phyloP scores from a whole-genome alignment of 2,329 filamentous ascomycete species.

The Mycosphaerella arachidis region DNA sequence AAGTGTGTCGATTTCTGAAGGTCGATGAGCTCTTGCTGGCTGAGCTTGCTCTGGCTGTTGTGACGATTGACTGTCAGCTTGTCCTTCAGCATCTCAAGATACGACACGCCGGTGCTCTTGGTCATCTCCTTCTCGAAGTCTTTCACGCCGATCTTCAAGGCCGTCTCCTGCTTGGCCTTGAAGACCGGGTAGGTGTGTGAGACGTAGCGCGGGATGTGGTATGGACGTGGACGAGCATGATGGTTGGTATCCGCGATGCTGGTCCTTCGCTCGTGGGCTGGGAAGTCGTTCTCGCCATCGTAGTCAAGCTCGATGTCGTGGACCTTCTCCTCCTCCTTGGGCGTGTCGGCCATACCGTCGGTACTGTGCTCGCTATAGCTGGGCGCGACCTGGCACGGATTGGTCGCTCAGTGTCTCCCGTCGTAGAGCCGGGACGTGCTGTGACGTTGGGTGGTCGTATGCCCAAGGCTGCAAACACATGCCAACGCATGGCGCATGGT shows the following conservation, averaged over 20 bases:
- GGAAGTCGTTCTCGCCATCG: background rate
- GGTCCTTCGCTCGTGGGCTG: constrained; percentile 5
- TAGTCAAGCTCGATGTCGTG: constrained; percentile 24
- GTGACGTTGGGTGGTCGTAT: background rate
- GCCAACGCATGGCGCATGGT: background rate
- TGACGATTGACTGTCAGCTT: constrained; percentile 31
- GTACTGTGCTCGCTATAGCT: background rate
- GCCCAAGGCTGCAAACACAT: background rate
- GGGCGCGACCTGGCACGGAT: background rate
- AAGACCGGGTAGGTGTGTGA: constrained; percentile 31
- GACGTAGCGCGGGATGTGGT: constrained; percentile 30
- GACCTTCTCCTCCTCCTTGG: constrained; percentile 20
- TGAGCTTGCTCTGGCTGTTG: constrained; percentile 92
- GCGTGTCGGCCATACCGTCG: constrained; percentile 22
- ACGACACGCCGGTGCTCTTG: constrained; percentile 26
- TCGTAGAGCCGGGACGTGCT: background rate
- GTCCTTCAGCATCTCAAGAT: constrained; percentile 25
- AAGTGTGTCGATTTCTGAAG: constrained; percentile 97
- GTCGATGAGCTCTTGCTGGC: constrained; percentile 89
- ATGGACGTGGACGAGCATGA: constrained; percentile 32
- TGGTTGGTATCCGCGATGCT: constrained; percentile 27
- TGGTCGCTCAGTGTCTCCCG: background rate
- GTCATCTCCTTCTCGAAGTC: constrained; percentile 31
- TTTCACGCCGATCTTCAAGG: constrained; percentile 30
- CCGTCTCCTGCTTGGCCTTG: constrained; percentile 31